phyloP scores from a whole-genome alignment of 2,329 filamentous ascomycete species.

The Tolypocladium endophyticum region DNA sequence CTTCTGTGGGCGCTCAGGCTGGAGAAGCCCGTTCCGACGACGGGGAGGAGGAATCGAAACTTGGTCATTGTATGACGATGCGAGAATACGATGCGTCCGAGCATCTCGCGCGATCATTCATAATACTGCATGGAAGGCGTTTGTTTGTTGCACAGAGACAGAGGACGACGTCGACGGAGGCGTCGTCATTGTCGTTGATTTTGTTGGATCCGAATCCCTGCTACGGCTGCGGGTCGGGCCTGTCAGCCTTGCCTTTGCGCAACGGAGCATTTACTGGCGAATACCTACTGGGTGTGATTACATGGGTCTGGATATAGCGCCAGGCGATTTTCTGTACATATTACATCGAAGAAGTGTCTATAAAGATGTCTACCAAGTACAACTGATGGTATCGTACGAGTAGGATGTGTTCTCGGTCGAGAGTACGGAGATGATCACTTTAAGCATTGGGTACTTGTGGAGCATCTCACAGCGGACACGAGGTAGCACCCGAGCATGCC shows the following conservation, averaged over 20 bases:
- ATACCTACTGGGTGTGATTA: background rate
- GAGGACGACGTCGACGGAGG: background rate
- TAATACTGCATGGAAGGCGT: background rate
- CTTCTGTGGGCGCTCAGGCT: slow-evolving; percentile 53
- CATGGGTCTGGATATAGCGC: background rate
- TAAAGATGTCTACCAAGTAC: background rate
- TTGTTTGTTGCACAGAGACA: background rate
- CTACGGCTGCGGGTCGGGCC: background rate
- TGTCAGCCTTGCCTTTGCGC: background rate
- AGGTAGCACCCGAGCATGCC: background rate
- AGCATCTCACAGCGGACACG: background rate
- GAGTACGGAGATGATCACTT: background rate
- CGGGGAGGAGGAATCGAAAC: slow-evolving; percentile 25
- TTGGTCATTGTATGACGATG: slow-evolving; percentile 3
- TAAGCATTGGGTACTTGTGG: background rate
- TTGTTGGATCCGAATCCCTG: background rate
- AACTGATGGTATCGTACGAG: background rate
- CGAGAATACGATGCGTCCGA: background rate
- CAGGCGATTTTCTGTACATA: background rate
- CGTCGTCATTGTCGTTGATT: background rate
- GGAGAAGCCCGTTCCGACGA: slow-evolving; percentile 48
- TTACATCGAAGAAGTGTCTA: background rate
- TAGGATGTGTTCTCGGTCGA: background rate
- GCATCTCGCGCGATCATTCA: background rate
- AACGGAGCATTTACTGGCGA: background rate